phyloP scores from a whole-genome alignment of 805 yeast species.

The Candida nemodendra region DNA sequence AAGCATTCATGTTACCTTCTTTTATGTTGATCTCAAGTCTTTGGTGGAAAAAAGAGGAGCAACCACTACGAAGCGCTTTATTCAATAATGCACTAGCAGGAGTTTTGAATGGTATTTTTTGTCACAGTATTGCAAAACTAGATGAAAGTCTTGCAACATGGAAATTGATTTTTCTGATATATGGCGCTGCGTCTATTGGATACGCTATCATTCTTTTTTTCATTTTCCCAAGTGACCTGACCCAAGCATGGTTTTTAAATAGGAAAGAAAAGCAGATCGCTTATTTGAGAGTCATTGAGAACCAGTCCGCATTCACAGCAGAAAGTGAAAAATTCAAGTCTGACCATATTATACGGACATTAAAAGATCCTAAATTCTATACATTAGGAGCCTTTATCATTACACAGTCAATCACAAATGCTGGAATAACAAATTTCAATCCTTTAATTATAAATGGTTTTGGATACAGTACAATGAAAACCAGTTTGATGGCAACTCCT shows the following conservation, averaged over 20 bases:
- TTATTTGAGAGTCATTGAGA: conserved; percentile 37
- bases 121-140: conserved; percentile 28
- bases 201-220: conserved; percentile 32
- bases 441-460: conserved; percentile 31
- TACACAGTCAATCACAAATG: conserved; percentile 11
- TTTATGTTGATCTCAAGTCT: conserved; percentile 50
- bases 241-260: conserved; percentile 42
- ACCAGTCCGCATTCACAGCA: conserved; percentile 41
- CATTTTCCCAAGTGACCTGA: conserved; percentile 51
- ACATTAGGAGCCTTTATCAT: conserved; percentile 24
- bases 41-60: conserved; percentile 47
- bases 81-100: conserved; percentile 44
- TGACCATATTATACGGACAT: conserved; percentile 42
- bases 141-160: conserved; percentile 34
- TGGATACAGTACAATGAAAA: conserved; percentile 24
- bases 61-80: conserved; percentile 40
- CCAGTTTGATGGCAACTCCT: conserved; percentile 28
- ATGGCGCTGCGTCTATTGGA: conserved; percentile 50
- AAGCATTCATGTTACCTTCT: conserved; percentile 52
- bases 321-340: conserved; percentile 36
- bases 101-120: conserved; percentile 19
- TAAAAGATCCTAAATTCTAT: conserved; percentile 41
- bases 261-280: conserved; percentile 48
- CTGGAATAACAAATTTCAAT: conserved; percentile 32
- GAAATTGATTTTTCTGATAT: conserved; percentile 50